Evolutionary conservation across 139 green algal species (phyloP), one percentile per base, ranked within the genome.

Genomic region (Zygnema circumcarinatum): DNA sequence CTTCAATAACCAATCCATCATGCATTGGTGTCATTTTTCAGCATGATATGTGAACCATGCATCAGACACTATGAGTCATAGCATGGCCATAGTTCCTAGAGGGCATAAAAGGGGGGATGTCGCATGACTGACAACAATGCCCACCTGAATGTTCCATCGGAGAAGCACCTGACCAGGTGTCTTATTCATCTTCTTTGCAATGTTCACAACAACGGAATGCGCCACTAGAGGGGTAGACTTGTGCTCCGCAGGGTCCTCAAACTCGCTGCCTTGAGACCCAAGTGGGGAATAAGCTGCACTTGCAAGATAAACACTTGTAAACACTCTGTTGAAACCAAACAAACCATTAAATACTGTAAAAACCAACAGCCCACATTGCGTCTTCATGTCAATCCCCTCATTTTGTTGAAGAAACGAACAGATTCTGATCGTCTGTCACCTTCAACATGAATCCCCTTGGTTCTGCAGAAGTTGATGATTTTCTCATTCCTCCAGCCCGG

Each of bases 401-500:
- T n/a, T n/a, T n/a, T n/a, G 47, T 16, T 25, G 16, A 62, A 62
- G 47, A 62, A 16, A 62, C 7, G 16, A 16, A 62, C 16, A 62
- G 47, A 62, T 25, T 7, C 47, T 62, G 7, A 62, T 62, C 47
- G 47, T 16, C 16, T 16, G 7, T 62, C 16, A 78, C 69, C 76
- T 0, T 95, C 98, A 16, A 98, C 90, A 81, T 98, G 96, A 69
- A 99, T 94, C 40, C 87, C 84, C 36, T 93, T 81, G 0, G n/a
- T 36, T 2, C 83, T 74, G 87, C 93, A 96, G 40, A 79, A 96
- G 16, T 80, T 33, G 7, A 97, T 40, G n/a, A 98, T 88, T 0
- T 88, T 86, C 67, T 96, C 91, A 47, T 98, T 97, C 76, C 94
- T 93, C 78, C 90, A 97, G 91, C 96, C 97, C 2, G 96, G 96